Evolutionary conservation across 371 early-diverging fungal species (phyloP).

Genomic region (Mortierella sp.): DNA sequence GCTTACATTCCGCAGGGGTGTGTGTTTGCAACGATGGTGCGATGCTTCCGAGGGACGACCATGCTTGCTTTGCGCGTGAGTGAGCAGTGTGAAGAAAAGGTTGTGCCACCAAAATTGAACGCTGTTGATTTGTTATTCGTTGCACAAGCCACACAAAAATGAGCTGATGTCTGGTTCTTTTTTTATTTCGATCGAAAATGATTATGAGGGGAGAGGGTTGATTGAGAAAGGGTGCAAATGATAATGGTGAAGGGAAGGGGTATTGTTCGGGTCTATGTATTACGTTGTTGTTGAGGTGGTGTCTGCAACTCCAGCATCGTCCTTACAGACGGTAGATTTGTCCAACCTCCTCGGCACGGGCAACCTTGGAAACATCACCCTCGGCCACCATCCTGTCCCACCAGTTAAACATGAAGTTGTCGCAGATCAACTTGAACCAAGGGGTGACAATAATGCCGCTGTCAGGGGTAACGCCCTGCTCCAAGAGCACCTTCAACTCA

Average conservation of each 20-base stretch:
- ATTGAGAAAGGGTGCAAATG: neutral
- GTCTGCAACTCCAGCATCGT: neutral
- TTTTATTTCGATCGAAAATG: neutral
- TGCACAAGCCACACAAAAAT: conserved; percentile 5
- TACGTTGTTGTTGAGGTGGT: neutral
- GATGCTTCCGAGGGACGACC: conserved; percentile 43
- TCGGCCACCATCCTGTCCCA: conserved; percentile 81
- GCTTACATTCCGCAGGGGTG: conserved; percentile 54
- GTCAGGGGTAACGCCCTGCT: conserved; percentile 63
- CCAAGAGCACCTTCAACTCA: conserved; percentile 82
- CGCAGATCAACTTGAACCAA: conserved; percentile 96
- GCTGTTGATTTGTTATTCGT: neutral
- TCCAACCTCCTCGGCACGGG: conserved; percentile 71
- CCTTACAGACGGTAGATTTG: conserved; percentile 80
- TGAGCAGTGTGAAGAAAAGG: neutral
- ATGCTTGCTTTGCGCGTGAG: conserved; percentile 8
- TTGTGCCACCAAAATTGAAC: conserved; percentile 6
- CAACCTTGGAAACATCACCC: conserved; percentile 71
- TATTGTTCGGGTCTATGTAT: neutral
- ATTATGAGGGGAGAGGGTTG: neutral
- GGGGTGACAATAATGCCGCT: conserved; percentile 84
- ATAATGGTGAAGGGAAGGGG: neutral
- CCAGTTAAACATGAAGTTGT: conserved; percentile 94
- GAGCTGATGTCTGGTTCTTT: neutral
- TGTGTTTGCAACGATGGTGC: conserved; percentile 27